These are phyloP conservation scores for Lenwebbia sp. DNA, from an alignment of 345 rosid genomes.

Conservation along the genomic window DNA sequence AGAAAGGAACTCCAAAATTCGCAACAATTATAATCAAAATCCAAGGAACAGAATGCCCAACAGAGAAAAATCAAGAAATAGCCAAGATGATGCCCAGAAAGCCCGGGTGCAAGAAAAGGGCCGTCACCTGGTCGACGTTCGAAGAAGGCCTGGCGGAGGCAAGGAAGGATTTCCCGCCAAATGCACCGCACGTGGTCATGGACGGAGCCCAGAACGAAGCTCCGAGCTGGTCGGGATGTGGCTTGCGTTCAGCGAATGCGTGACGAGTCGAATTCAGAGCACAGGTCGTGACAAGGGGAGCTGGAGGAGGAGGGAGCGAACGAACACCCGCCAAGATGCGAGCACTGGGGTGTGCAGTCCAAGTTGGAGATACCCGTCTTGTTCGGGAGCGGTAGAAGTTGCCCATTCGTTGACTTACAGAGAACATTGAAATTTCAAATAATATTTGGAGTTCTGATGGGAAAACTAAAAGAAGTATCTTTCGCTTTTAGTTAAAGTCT, in stretches of 20 bases:
- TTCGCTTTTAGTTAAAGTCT: not conserved
- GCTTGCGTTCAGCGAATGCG: not conserved
- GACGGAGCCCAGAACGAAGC: slow-evolving; percentile 38
- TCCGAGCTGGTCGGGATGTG: slow-evolving; percentile 15
- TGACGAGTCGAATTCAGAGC: not conserved
- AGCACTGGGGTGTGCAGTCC: slow-evolving; percentile 10
- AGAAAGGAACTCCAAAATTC: not conserved
- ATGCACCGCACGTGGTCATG: slow-evolving; percentile 26
- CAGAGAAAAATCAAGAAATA: not conserved
- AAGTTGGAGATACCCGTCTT: slow-evolving; percentile 4
- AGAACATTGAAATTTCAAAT: not conserved
- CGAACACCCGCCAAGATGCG: slow-evolving; percentile 7
- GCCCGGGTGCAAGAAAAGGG: not conserved
- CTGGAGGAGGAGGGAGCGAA: not conserved
- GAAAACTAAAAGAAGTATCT: too few species aligned
- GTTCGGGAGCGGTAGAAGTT: not conserved
- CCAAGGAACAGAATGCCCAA: not conserved
- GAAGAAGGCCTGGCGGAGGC: slow-evolving; percentile 63
- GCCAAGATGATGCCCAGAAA: not conserved
- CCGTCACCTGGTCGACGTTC: slow-evolving; percentile 51
- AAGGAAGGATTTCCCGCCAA: slow-evolving; percentile 35
- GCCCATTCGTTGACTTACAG: not conserved
- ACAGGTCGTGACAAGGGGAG: slow-evolving; percentile 6
- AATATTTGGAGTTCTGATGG: too few species aligned
- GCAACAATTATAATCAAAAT: not conserved